Conservation (phyloP, 2,329 filamentous ascomycete species). For the Lachnellula arida region DNA sequence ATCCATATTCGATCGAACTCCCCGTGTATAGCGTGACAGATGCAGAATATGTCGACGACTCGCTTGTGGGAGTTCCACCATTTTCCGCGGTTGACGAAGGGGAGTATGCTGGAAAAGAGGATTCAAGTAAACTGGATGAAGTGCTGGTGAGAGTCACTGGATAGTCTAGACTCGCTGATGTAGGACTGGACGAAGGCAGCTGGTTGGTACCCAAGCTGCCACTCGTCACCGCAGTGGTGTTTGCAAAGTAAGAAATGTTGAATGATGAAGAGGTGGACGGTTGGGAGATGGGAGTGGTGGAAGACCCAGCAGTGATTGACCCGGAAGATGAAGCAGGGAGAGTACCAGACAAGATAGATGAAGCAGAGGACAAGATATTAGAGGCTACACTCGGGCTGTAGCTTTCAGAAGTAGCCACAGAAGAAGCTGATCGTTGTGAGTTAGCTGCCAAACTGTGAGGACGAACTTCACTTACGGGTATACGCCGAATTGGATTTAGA, state of each 20-base stretch:
- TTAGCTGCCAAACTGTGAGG: not conserved
- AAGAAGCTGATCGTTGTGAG: not conserved
- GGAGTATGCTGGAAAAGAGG: not conserved
- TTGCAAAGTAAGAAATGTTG: too few relatives aligned
- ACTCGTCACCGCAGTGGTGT: too few relatives aligned
- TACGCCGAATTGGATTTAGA: constrained; percentile 2
- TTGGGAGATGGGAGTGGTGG: too few relatives aligned
- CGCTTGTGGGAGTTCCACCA: too few relatives aligned
- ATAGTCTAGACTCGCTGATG: too few relatives aligned
- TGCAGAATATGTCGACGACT: not conserved
- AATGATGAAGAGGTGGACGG: too few relatives aligned
- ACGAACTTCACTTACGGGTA: not conserved
- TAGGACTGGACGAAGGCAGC: too few relatives aligned
- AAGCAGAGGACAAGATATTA: not conserved
- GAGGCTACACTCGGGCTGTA: not conserved
- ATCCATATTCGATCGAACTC: too few relatives aligned
- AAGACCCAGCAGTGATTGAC: not conserved
- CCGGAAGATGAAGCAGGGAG: not conserved
- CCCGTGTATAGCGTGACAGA: not conserved
- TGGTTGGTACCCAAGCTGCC: too few relatives aligned
- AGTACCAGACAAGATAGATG: not conserved
- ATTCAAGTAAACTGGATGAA: too few relatives aligned
- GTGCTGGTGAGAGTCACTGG: too few relatives aligned
- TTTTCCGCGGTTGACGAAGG: too few relatives aligned
- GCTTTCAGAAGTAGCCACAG: not conserved